Evolutionary conservation across 2,329 filamentous ascomycete species (phyloP).

Genomic region (Paracamarosporium sp.): DNA sequence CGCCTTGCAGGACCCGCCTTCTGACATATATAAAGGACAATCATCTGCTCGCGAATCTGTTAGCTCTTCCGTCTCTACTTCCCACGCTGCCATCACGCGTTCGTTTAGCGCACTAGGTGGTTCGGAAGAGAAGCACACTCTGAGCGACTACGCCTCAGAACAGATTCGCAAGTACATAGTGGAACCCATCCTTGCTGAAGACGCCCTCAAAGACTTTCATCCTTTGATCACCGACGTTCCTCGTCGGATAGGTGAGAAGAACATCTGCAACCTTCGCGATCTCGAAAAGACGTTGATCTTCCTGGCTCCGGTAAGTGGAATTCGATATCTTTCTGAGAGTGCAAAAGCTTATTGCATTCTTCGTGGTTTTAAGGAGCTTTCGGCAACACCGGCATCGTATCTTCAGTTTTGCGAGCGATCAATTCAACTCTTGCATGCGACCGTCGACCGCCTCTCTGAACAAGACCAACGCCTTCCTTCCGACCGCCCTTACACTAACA

Average conservation of each 20-base stretch:
- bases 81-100: constrained; percentile 51
- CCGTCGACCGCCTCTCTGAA: constrained; percentile 84
- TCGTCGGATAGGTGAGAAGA: constrained; percentile 78
- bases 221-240: constrained; percentile 80
- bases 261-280: constrained; percentile 90
- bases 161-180: constrained; percentile 83
- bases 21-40: constrained; percentile 46
- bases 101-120: constrained; percentile 50
- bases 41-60: constrained; percentile 42
- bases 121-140: constrained; percentile 57
- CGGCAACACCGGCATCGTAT: constrained; percentile 74
- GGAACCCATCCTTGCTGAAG: constrained; percentile 74
- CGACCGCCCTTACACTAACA: constrained; percentile 92
- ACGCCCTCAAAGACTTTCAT: constrained; percentile 79
- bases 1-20: constrained; percentile 22
- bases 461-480: constrained; percentile 82
- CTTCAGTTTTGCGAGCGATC: constrained; percentile 89
- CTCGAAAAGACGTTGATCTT: constrained; percentile 93
- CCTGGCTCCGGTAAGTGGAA: constrained; percentile 86
- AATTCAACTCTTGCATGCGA: constrained; percentile 87
- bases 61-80: constrained; percentile 44
- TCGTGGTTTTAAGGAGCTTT: constrained; percentile 73
- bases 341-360: constrained; percentile 71
- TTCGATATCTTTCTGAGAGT: constrained; percentile 60
- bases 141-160: constrained; percentile 74